These are phyloP conservation scores for Fraxinus velutina DNA, from an alignment of 305 asterid genomes.

Conservation along the genomic window DNA sequence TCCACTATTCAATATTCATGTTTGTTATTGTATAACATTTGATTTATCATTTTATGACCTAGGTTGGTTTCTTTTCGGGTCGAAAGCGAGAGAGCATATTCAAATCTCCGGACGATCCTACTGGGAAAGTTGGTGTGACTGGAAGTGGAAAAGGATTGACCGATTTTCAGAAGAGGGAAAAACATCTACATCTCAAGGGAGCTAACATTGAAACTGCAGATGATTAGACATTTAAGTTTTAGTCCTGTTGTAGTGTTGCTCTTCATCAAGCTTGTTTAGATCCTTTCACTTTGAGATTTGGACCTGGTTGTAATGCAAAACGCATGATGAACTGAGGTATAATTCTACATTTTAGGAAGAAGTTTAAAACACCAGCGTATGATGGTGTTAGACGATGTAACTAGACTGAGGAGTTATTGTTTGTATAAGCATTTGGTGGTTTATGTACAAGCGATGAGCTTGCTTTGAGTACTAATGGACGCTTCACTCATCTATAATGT, in stretches of 20 bases:
- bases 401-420: background rate
- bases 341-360: background rate
- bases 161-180: constrained; percentile 92
- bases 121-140: constrained; percentile 93
- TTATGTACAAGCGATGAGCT: background rate
- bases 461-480: background rate
- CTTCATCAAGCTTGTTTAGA: constrained; percentile 12
- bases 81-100: constrained; percentile 94
- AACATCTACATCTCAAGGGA: constrained; percentile 92
- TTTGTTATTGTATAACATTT: background rate
- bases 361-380: background rate
- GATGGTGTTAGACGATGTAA: background rate
- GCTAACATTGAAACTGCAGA: constrained; percentile 64
- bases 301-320: background rate
- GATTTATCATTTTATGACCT: constrained; percentile 12
- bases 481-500: background rate
- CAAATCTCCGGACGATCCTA: constrained; percentile 92
- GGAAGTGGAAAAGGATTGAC: constrained; percentile 98
- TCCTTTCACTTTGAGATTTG: constrained; percentile 13
- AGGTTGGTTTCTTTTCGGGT: constrained; percentile 98
- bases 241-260: constrained; percentile 14
- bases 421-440: background rate
- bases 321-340: background rate
- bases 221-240: constrained; percentile 31
- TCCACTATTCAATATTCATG: background rate